These are phyloP conservation scores for Rhododendron griersonianum DNA, from an alignment of 148 eudicot genomes.

Conservation along the genomic window DNA sequence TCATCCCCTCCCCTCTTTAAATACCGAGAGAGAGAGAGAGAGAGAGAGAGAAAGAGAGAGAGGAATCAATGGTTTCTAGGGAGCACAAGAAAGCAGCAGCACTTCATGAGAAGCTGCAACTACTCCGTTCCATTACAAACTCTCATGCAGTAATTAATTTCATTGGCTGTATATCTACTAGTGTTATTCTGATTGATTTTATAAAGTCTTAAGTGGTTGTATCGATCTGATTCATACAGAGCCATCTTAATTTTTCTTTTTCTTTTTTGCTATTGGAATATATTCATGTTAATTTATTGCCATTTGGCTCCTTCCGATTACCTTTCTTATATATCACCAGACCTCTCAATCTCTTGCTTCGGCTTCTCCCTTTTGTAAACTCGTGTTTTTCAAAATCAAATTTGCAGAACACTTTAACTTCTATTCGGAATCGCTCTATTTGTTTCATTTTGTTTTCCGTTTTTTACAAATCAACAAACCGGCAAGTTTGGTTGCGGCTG, in stretches of 20 bases:
- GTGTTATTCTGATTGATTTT: neutral
- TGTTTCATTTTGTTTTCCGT: neutral
- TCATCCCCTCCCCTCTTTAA: slow-evolving; percentile 30
- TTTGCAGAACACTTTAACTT: neutral
- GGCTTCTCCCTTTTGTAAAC: neutral
- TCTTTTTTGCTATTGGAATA: neutral
- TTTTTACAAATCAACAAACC: neutral
- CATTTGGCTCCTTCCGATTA: neutral
- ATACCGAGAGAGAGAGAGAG: slow-evolving; percentile 18
- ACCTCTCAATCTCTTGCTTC: neutral
- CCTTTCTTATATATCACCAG: neutral
- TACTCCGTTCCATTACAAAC: slow-evolving; percentile 87
- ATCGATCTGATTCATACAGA: neutral
- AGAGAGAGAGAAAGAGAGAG: neutral
- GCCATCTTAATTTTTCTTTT: neutral
- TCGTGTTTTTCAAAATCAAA: neutral
- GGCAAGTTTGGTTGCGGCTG: neutral
- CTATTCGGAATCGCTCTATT: neutral
- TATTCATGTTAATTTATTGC: neutral
- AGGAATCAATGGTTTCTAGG: slow-evolving; percentile 54
- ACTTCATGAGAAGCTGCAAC: slow-evolving; percentile 88
- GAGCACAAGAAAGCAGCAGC: slow-evolving; percentile 57
- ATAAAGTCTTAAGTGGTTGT: neutral
- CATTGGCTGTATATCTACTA: neutral
- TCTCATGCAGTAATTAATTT: slow-evolving; percentile 77